These are phyloP conservation scores for Phytophthora tubulina DNA, from an alignment of 352 stramenopile species.

Conservation along the genomic window DNA sequence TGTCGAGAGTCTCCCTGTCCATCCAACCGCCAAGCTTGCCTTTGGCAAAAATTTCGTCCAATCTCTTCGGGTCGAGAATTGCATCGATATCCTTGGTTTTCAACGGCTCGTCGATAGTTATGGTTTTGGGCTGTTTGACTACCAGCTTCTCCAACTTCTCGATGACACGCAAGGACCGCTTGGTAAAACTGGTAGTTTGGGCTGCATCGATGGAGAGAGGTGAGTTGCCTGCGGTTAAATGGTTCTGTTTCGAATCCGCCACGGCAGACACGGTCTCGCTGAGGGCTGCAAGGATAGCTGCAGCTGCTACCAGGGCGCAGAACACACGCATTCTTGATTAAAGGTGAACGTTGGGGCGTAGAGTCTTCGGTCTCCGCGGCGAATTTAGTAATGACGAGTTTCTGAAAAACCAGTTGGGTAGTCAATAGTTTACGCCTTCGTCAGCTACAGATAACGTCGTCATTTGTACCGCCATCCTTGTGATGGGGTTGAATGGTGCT, in stretches of 20 bases:
- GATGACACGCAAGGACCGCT: neutral
- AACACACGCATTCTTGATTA: neutral
- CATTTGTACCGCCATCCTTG: too few species aligned
- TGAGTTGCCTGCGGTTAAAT: neutral
- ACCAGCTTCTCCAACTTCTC: neutral
- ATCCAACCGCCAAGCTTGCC: neutral
- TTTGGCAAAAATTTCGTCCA: neutral
- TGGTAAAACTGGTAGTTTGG: neutral
- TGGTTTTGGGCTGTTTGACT: neutral
- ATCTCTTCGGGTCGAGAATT: slow-evolving; percentile 5
- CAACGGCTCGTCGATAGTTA: neutral
- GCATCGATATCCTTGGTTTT: neutral
- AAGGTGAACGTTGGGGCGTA: neutral
- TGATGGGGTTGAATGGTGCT: too few species aligned
- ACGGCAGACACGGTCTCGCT: neutral
- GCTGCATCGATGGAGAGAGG: neutral
- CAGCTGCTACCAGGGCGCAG: neutral
- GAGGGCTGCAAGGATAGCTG: neutral
- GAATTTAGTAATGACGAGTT: neutral
- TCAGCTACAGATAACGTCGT: too few species aligned
- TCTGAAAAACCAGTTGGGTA: too few species aligned
- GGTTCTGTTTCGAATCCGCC: neutral
- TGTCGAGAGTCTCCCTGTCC: neutral
- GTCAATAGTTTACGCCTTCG: too few species aligned
- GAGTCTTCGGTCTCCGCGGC: neutral